Percentiles rank a stretch among this genome's conserved stretches.
Evolutionary conservation across 164 flowering plant genomes (phyloP).

Genomic region (Annona cherimola): DNA sequence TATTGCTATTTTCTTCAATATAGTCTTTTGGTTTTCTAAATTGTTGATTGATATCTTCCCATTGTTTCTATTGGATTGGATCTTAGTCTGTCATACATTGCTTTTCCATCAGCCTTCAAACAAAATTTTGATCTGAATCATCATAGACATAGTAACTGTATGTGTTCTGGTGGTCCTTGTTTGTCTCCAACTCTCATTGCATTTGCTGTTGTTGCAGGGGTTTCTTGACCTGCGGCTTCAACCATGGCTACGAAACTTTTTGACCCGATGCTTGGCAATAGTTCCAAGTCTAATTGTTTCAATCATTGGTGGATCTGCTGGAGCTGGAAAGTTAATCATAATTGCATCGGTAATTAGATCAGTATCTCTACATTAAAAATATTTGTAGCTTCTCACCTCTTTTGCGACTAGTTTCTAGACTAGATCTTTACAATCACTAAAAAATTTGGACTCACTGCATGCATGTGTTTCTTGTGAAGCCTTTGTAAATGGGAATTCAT

Average conservation of each 20-base stretch:
- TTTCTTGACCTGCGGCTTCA: constrained; percentile 71
- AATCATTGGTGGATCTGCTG: constrained; percentile 80
- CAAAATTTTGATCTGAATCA: not conserved
- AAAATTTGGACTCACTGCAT: too few relatives aligned
- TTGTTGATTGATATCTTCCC: not conserved
- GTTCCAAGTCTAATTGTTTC: constrained; percentile 90
- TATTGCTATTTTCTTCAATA: too few relatives aligned
- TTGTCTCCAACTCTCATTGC: not conserved
- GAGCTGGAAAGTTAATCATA: constrained; percentile 84
- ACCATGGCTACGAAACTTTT: constrained; percentile 80
- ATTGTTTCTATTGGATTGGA: not conserved
- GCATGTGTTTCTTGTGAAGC: too few relatives aligned
- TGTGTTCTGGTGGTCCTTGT: not conserved
- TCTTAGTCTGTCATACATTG: too few relatives aligned
- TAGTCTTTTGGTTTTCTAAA: not conserved
- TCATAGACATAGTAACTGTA: not conserved
- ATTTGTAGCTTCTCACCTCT: not conserved
- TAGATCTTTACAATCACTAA: not conserved
- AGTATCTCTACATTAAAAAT: not conserved
- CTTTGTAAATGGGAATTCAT: too few relatives aligned
- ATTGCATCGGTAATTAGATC: constrained; percentile 64
- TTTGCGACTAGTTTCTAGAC: not conserved
- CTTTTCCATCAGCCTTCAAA: not conserved
- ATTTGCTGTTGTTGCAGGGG: constrained; percentile 40
- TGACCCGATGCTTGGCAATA: constrained; percentile 86